A percentile compares a stretch with the other conserved stretches of the same genome.
Conservation (phyloP, 208 protist genomes). For the Acanthamoeba rhysodes region DNA sequence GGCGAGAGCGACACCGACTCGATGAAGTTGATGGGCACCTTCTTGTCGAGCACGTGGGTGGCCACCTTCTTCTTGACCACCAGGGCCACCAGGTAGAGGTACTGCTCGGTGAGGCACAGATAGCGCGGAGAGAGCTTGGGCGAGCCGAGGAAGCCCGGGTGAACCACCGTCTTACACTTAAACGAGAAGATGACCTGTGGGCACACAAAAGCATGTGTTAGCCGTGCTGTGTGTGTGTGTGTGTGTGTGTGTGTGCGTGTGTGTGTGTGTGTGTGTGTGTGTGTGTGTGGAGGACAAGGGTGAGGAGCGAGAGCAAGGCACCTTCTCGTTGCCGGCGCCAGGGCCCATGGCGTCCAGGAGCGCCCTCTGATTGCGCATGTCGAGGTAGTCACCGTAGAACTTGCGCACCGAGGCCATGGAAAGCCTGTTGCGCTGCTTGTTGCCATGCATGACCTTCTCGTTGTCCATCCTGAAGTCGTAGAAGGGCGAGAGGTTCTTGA, state of each 20-base stretch:
- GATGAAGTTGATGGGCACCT: slow-evolving; percentile 64
- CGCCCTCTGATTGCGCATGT: slow-evolving; percentile 49
- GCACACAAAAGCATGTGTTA: background rate
- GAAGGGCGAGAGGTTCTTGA: slow-evolving; percentile 44
- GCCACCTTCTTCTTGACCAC: slow-evolving; percentile 78
- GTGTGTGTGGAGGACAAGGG: too few relatives aligned
- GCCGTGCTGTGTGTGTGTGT: too few relatives aligned
- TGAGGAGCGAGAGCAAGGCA: background rate
- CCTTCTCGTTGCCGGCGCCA: slow-evolving; percentile 62
- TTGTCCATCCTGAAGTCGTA: slow-evolving; percentile 72
- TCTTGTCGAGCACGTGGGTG: slow-evolving; percentile 63
- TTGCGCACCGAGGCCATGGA: slow-evolving; percentile 66
- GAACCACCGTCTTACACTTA: slow-evolving; percentile 56
- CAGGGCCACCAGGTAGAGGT: slow-evolving; percentile 14
- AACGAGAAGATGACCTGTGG: slow-evolving; percentile 49
- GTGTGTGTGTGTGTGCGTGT: too few relatives aligned
- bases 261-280: too few relatives aligned
- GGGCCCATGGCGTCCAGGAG: slow-evolving; percentile 65
- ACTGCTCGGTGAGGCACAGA: slow-evolving; percentile 56
- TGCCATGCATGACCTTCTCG: slow-evolving; percentile 61
- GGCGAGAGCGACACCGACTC: slow-evolving; percentile 2
- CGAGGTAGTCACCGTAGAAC: slow-evolving; percentile 79
- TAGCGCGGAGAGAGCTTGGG: slow-evolving; percentile 65
- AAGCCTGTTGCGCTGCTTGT: slow-evolving; percentile 77
- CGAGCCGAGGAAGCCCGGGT: slow-evolving; percentile 55